Evolutionary conservation across 2,329 filamentous ascomycete genomes (phyloP).

Genomic region (Pleochaeta shiraiana): DNA sequence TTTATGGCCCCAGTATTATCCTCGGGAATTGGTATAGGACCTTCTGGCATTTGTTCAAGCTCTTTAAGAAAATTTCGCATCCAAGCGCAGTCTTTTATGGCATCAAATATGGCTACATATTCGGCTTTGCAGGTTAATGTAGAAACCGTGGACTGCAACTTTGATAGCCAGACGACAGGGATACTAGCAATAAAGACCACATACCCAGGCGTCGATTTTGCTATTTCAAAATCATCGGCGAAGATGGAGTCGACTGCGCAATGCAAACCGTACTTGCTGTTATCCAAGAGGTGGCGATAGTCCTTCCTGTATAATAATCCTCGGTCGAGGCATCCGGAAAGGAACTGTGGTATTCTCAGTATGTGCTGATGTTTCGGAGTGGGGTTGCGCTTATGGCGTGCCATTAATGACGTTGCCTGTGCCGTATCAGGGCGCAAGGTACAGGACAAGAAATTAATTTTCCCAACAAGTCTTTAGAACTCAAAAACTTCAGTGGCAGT

Average conservation of each 20-base stretch:
- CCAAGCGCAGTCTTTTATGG: slow-evolving; percentile 3
- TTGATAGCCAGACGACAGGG: not conserved
- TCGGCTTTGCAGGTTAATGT: not conserved
- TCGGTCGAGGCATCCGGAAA: not conserved
- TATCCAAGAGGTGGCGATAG: not conserved
- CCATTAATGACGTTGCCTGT: not conserved
- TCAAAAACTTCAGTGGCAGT: not conserved
- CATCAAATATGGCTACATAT: slow-evolving; percentile 2
- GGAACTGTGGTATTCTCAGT: not conserved
- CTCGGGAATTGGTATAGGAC: not conserved
- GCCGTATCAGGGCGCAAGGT: not conserved
- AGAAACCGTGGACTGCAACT: not conserved
- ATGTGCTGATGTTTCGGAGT: not conserved
- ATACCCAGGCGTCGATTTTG: not conserved
- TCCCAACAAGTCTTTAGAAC: not conserved
- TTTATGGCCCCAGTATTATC: slow-evolving; percentile 4
- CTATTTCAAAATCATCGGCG: not conserved
- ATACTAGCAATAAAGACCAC: not conserved
- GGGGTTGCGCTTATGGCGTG: not conserved
- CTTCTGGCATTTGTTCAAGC: not conserved
- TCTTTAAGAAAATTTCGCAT: not conserved
- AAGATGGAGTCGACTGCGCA: not conserved
- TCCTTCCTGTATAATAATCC: not conserved
- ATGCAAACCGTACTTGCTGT: not conserved
- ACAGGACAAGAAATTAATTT: not conserved